Percentiles rank a stretch among this genome's conserved stretches.
Evolutionary conservation across 2,329 filamentous ascomycete genomes (phyloP).

Genomic region (Rutstroemia sp.): DNA sequence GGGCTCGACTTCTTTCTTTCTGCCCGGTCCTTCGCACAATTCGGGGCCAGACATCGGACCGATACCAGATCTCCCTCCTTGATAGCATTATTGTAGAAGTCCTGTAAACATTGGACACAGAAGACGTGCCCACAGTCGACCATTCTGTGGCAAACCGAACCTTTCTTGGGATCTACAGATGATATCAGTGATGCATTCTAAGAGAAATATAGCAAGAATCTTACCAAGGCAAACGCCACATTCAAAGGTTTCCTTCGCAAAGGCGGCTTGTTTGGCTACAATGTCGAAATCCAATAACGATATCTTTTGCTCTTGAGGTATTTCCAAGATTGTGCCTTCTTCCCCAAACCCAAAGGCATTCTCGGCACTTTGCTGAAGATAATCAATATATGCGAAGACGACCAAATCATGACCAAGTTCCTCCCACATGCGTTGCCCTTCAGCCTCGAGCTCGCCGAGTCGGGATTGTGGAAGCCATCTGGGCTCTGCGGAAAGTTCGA

Average conservation of each 20-base stretch:
- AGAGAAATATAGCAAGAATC: slow-evolving; percentile 14
- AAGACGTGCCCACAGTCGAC: slow-evolving; percentile 85
- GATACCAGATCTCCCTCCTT: slow-evolving; percentile 71
- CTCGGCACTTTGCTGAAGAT: slow-evolving; percentile 51
- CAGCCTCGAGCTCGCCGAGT: slow-evolving; percentile 42
- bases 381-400: slow-evolving; percentile 57
- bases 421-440: slow-evolving; percentile 51
- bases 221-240: slow-evolving; percentile 75
- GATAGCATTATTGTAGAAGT: slow-evolving; percentile 87
- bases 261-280: slow-evolving; percentile 64
- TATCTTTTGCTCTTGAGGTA: slow-evolving; percentile 54
- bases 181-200: slow-evolving; percentile 10
- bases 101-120: slow-evolving; percentile 76
- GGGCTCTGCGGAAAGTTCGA: slow-evolving; percentile 45
- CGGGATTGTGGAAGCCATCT: slow-evolving; percentile 47
- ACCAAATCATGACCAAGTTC: slow-evolving; percentile 52
- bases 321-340: slow-evolving; percentile 40
- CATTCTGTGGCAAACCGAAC: slow-evolving; percentile 71
- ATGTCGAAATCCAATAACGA: slow-evolving; percentile 72
- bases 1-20: slow-evolving; percentile 23
- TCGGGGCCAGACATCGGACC: slow-evolving; percentile 73
- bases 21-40: slow-evolving; percentile 60
- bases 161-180: slow-evolving; percentile 75
- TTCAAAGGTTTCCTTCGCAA: slow-evolving; percentile 78
- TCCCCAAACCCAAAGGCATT: slow-evolving; percentile 52